Percentiles rank a stretch among this genome's conserved stretches.
phyloP scores from a whole-genome alignment of 345 rosid species.

The Eucalyptus pumila region DNA sequence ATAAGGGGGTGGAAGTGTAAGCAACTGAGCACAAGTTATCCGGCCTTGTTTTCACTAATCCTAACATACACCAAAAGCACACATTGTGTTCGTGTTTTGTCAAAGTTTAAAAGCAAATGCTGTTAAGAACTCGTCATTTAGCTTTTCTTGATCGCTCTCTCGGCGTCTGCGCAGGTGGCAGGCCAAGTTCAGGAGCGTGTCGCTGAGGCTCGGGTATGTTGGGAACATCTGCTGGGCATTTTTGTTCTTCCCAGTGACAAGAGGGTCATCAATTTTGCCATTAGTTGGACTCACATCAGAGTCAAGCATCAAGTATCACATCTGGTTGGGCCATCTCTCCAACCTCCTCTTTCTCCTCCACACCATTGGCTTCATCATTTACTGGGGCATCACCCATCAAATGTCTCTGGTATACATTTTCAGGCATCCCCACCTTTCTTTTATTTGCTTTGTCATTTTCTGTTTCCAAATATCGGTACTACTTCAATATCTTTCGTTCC shows the following conservation, averaged over 20 bases:
- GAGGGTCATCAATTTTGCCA: slow-evolving; percentile 25
- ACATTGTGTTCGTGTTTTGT: neutral
- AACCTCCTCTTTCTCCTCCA: slow-evolving; percentile 23
- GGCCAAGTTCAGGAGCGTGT: slow-evolving; percentile 1
- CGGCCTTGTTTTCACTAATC: neutral
- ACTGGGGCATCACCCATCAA: slow-evolving; percentile 15
- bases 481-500: neutral
- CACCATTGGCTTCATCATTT: slow-evolving; percentile 16
- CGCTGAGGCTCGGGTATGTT: slow-evolving; percentile 1
- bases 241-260: slow-evolving; percentile 34
- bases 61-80: neutral
- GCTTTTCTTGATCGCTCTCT: neutral
- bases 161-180: slow-evolving; percentile 8
- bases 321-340: slow-evolving; percentile 25
- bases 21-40: neutral
- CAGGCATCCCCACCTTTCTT: slow-evolving; percentile 5
- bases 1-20: slow-evolving; percentile 23
- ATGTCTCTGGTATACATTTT: neutral
- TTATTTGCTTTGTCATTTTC: neutral
- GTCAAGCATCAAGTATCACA: slow-evolving; percentile 29
- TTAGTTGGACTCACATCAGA: slow-evolving; percentile 29
- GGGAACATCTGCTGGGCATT: slow-evolving; percentile 22
- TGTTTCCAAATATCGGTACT: neutral
- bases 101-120: neutral
- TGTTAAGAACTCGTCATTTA: neutral